Conservation (phyloP, 2,329 filamentous ascomycete species). For the Microdochium trichocladiopsis region DNA sequence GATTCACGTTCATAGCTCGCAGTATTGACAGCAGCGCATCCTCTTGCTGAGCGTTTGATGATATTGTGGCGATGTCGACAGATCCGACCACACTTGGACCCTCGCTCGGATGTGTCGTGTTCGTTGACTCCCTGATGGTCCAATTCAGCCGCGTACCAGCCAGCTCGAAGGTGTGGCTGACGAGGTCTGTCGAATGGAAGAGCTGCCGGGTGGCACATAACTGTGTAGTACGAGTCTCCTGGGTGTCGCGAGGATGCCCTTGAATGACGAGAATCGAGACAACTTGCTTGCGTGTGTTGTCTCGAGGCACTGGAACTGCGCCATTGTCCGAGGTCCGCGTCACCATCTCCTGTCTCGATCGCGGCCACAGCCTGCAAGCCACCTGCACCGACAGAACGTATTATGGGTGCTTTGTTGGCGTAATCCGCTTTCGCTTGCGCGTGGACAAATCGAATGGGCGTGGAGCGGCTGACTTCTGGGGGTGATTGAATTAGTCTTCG, state of each 20-base stretch:
- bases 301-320: no score
- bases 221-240: not conserved
- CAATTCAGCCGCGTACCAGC: not conserved
- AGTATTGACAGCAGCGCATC: not conserved
- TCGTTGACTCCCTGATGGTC: not conserved
- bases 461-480: no score
- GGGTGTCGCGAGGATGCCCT: not conserved
- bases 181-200: not conserved
- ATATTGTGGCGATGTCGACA: not conserved
- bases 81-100: not conserved
- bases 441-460: no score
- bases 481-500: no score
- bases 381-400: no score
- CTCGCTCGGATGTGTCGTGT: not conserved
- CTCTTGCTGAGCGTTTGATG: not conserved
- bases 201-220: not conserved
- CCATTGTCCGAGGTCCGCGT: not conserved
- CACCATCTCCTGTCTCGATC: not conserved
- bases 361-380: no score
- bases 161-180: not conserved
- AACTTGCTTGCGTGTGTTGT: not conserved
- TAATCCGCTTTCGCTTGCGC: no score
- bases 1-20: not conserved
- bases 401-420: no score
- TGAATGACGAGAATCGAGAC: not conserved